A percentile compares a stretch with the other conserved stretches of the same genome.
phyloP scores from a whole-genome alignment of 495 filamentous ascomycete genomes.

The Aspergillus carlsbadensis region DNA sequence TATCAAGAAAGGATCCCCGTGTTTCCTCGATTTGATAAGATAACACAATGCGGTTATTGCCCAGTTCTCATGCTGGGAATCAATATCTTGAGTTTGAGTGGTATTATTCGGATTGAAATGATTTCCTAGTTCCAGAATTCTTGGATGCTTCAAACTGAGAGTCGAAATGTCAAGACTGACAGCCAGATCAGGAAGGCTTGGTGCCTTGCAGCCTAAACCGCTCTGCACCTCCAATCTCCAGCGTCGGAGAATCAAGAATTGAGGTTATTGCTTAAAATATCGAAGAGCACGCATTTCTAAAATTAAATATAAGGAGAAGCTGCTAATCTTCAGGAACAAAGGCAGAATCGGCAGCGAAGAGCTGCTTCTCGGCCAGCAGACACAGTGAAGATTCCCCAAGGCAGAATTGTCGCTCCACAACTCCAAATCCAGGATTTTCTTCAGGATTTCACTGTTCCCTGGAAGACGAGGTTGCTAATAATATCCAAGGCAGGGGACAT shows the following conservation, averaged over 20 bases:
- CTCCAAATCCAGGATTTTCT: not conserved
- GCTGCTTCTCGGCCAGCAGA: not conserved
- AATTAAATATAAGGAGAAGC: constrained; percentile 2
- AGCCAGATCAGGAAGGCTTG: not conserved
- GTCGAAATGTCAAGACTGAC: not conserved
- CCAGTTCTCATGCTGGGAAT: too few relatives aligned
- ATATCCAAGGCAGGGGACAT: not conserved
- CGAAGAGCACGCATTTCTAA: not conserved
- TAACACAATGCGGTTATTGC: not conserved
- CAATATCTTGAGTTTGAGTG: too few relatives aligned
- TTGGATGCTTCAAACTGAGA: not conserved
- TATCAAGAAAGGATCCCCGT: not conserved
- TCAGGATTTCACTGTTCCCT: not conserved
- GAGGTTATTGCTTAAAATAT: constrained; percentile 7
- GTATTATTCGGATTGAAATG: too few relatives aligned
- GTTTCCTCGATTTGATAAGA: not conserved
- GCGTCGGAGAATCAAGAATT: not conserved
- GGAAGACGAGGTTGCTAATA: not conserved
- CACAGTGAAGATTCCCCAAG: not conserved
- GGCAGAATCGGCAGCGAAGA: not conserved
- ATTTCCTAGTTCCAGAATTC: too few relatives aligned
- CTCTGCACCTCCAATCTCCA: not conserved
- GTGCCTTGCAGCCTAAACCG: constrained; percentile 6
- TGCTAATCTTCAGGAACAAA: constrained; percentile 8
- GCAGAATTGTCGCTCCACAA: constrained; percentile 5